Conservation (phyloP, 306 rosid genomes). For the Cercis canadensis region DNA sequence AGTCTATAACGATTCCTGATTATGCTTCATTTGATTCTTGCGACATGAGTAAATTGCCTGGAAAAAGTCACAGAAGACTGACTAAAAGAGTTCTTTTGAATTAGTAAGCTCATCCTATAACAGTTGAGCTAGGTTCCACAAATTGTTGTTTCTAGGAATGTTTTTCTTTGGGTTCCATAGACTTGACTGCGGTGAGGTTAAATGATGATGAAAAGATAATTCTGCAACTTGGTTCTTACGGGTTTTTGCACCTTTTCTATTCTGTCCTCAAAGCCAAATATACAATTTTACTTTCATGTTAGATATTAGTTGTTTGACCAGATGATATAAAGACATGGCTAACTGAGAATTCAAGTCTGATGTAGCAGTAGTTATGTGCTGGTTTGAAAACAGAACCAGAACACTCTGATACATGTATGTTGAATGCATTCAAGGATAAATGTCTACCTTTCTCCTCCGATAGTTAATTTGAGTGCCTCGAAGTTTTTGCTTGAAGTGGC, state of each 20-base stretch:
- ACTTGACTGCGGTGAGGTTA: neutral
- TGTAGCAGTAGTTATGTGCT: neutral
- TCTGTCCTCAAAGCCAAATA: slow-evolving; percentile 1
- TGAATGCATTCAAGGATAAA: slow-evolving; percentile 4
- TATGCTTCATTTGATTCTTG: neutral
- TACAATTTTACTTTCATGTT: neutral
- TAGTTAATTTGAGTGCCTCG: slow-evolving; percentile 12
- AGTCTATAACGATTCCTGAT: neutral
- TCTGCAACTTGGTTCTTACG: too few relatives aligned
- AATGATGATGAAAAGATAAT: slow-evolving; percentile 6
- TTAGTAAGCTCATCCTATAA: neutral
- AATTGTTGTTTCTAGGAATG: neutral
- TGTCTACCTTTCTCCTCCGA: neutral
- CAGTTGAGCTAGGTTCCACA: slow-evolving; percentile 13
- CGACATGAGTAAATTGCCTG: neutral
- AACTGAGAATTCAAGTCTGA: neutral
- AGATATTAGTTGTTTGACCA: slow-evolving; percentile 13
- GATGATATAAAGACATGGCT: slow-evolving; percentile 5
- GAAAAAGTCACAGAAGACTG: neutral
- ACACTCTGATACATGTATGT: neutral
- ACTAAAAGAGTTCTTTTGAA: neutral
- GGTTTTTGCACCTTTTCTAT: neutral
- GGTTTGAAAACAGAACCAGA: slow-evolving; percentile 24
- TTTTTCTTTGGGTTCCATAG: neutral
- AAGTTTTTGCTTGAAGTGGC: slow-evolving; percentile 10